These are phyloP conservation scores for Backusella psychrophila DNA, from an alignment of 192 early-diverging fungal species.

Conservation along the genomic window DNA sequence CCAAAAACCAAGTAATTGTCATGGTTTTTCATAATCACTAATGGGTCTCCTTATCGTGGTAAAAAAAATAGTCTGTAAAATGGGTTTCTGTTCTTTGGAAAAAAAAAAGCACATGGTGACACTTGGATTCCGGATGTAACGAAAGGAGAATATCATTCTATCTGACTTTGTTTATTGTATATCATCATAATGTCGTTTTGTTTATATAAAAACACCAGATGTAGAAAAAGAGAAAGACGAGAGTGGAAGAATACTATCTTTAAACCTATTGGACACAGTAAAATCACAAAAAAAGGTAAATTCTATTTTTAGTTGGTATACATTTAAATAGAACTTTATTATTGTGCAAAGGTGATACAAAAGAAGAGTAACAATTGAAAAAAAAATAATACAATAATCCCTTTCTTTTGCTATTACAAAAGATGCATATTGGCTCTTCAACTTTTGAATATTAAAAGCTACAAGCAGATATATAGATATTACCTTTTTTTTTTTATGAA, in stretches of 20 bases:
- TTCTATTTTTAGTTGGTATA: slow-evolving; percentile 1
- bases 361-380: neutral
- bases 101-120: slow-evolving; percentile 2
- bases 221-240: neutral
- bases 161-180: neutral
- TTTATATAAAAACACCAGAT: neutral
- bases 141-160: neutral
- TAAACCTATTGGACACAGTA: neutral
- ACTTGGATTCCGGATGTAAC: neutral
- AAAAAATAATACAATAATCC: neutral
- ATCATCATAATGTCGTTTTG: neutral
- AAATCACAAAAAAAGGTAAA: neutral
- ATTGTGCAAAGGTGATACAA: neutral
- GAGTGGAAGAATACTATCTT: neutral
- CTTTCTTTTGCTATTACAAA: neutral
- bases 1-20: neutral
- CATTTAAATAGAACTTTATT: neutral
- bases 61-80: neutral
- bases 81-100: neutral
- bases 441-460: neutral
- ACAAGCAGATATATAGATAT: neutral
- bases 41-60: neutral
- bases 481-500: neutral
- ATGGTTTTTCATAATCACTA: neutral
- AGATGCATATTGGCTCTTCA: neutral